Evolutionary conservation across 139 green algal species (phyloP).

Genomic region (Chloropicon primus): DNA sequence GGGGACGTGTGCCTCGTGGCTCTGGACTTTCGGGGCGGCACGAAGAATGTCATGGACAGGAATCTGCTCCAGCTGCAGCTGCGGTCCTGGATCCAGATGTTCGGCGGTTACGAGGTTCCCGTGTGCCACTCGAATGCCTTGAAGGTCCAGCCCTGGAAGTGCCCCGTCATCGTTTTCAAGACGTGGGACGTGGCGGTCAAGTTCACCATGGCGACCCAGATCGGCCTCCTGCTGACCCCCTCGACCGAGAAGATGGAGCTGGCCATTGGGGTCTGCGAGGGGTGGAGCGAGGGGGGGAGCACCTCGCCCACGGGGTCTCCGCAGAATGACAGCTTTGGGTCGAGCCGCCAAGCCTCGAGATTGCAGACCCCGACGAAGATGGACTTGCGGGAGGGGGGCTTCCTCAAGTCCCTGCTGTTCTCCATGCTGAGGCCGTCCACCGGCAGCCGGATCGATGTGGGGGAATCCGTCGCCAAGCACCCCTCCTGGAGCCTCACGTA

Average conservation of each 20-base stretch:
- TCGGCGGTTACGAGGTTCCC: background rate
- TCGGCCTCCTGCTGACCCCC: background rate
- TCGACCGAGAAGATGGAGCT: background rate
- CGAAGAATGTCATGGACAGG: background rate
- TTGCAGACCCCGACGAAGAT: too few species aligned
- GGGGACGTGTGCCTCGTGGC: too few species aligned
- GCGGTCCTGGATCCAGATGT: background rate
- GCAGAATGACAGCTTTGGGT: too few species aligned
- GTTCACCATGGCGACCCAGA: background rate
- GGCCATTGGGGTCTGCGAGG: background rate
- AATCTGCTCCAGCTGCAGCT: background rate
- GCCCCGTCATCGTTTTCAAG: background rate
- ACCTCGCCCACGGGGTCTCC: too few species aligned
- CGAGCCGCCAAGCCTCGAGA: background rate
- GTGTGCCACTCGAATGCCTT: too few species aligned
- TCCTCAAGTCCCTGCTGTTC: too few species aligned
- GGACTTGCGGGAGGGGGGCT: too few species aligned
- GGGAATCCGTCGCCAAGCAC: background rate
- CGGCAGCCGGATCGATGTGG: too few species aligned
- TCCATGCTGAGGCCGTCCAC: background rate
- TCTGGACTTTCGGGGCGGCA: too few species aligned
- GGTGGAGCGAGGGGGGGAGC: background rate
- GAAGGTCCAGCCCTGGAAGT: background rate
- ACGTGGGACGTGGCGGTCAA: background rate
- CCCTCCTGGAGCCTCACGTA: background rate